Conservation (phyloP, 2,329 filamentous ascomycete species). For the Penicillium carneum region DNA sequence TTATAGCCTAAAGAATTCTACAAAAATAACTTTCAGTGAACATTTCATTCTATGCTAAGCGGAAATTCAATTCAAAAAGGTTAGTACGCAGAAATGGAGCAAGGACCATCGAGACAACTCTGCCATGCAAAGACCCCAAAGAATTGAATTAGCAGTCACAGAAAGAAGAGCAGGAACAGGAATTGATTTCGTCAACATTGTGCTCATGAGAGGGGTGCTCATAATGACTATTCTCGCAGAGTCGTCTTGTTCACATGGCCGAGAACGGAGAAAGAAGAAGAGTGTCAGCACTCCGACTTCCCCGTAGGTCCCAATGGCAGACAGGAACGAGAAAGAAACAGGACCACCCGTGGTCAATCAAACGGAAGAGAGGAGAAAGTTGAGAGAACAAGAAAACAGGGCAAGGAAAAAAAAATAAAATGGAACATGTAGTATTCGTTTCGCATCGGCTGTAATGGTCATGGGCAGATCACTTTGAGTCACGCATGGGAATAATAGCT, state of each 20-base stretch:
- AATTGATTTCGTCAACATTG: slow-evolving; percentile 21
- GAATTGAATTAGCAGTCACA: slow-evolving; percentile 12
- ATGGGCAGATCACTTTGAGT: slow-evolving; percentile 45
- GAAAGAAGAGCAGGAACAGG: slow-evolving; percentile 13
- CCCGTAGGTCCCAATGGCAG: slow-evolving; percentile 15
- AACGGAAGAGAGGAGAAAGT: slow-evolving; percentile 15
- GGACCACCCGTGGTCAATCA: slow-evolving; percentile 25
- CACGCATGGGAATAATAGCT: slow-evolving; percentile 46
- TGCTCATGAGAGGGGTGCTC: slow-evolving; percentile 20
- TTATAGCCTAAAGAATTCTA: neutral
- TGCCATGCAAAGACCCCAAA: slow-evolving; percentile 14
- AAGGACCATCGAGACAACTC: slow-evolving; percentile 8
- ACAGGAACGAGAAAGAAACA: slow-evolving; percentile 27
- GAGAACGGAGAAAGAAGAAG: slow-evolving; percentile 12
- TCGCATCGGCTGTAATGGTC: slow-evolving; percentile 47
- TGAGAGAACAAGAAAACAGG: slow-evolving; percentile 6
- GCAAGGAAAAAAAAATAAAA: slow-evolving; percentile 17
- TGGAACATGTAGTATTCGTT: slow-evolving; percentile 38
- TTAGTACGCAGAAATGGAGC: slow-evolving; percentile 10
- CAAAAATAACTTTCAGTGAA: slow-evolving; percentile 27
- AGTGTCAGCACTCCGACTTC: slow-evolving; percentile 12
- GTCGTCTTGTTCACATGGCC: slow-evolving; percentile 26
- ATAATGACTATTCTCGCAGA: slow-evolving; percentile 26
- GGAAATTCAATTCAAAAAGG: slow-evolving; percentile 13
- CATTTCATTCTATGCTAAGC: slow-evolving; percentile 35